phyloP scores from a whole-genome alignment of 2,329 filamentous ascomycete species.

The Ceratocystis papillata region DNA sequence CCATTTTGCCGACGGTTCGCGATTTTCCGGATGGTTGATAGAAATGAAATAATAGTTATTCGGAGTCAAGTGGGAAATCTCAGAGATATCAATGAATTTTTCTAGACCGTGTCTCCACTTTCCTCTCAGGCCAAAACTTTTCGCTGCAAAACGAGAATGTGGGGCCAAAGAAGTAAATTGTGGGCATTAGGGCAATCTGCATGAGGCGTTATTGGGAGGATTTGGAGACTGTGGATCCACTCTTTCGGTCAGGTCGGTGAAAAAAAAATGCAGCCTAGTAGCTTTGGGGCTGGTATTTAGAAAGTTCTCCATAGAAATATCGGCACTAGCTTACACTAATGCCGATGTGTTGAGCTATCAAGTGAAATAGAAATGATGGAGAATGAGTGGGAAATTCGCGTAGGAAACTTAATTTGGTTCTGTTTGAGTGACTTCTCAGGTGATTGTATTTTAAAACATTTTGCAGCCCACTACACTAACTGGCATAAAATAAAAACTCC shows the following conservation, averaged over 20 bases:
- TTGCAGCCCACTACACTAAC: not conserved
- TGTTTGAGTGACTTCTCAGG: not conserved
- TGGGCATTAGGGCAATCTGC: constrained; percentile 23
- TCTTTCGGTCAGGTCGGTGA: constrained; percentile 15
- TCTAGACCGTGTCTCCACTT: not conserved
- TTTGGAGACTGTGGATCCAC: not conserved
- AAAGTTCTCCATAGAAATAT: not conserved
- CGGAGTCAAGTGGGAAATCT: constrained; percentile 9
- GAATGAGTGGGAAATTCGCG: too few species aligned
- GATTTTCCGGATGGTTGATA: constrained; percentile 22
- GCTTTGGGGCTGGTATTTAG: not conserved
- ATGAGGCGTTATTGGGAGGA: constrained; percentile 8
- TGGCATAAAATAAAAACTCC: not conserved
- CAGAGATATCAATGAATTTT: constrained; percentile 15
- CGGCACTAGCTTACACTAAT: too few species aligned
- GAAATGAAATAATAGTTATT: constrained; percentile 9
- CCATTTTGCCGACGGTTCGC: constrained; percentile 25
- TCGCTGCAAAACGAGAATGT: constrained; percentile 3
- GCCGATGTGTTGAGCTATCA: too few species aligned
- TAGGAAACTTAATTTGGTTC: not conserved
- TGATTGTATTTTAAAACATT: not conserved
- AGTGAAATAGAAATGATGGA: too few species aligned
- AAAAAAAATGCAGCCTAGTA: not conserved
- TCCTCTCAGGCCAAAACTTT: constrained; percentile 10
- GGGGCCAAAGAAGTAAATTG: constrained; percentile 16